Percentiles rank a stretch among this genome's conserved stretches.
Evolutionary conservation across 441 rosid genomes (phyloP).

Genomic region (Adansonia madagascariensis): DNA sequence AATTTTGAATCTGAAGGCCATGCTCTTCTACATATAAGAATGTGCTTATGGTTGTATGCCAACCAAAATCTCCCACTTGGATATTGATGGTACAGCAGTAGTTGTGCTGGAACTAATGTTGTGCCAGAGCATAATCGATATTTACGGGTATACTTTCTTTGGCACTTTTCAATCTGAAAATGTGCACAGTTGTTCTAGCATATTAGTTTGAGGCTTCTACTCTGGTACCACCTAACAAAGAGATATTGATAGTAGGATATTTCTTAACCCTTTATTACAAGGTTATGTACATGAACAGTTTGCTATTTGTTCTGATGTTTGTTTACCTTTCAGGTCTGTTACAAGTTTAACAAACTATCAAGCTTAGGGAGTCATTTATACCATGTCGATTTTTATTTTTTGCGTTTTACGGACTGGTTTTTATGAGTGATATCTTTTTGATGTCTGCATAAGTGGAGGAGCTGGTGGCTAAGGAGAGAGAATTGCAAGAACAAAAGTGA

Average conservation of each 20-base stretch:
- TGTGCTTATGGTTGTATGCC: conserved; percentile 38
- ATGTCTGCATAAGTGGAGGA: conserved; percentile 67
- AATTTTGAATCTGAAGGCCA: not conserved
- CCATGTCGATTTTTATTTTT: no score
- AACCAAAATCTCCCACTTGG: conserved; percentile 86
- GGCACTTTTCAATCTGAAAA: conserved; percentile 10
- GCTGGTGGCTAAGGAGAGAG: conserved; percentile 77
- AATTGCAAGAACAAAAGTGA: conserved; percentile 87
- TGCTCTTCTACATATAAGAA: not conserved
- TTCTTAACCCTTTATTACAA: not conserved
- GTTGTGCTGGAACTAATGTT: conserved; percentile 66
- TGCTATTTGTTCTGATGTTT: not conserved
- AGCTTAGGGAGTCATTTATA: conserved; percentile 68
- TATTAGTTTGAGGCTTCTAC: not conserved
- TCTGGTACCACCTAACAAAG: not conserved
- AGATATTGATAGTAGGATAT: not conserved
- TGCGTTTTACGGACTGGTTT: no score
- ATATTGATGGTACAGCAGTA: conserved; percentile 86
- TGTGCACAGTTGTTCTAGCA: not conserved
- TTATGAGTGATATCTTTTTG: not conserved
- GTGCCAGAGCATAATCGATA: conserved; percentile 89
- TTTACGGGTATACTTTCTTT: conserved; percentile 67
- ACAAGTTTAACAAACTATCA: conserved; percentile 76
- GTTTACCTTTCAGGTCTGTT: conserved; percentile 65
- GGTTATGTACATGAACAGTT: not conserved